Conservation (phyloP, 345 rosid genomes). For the Populus nigra region DNA sequence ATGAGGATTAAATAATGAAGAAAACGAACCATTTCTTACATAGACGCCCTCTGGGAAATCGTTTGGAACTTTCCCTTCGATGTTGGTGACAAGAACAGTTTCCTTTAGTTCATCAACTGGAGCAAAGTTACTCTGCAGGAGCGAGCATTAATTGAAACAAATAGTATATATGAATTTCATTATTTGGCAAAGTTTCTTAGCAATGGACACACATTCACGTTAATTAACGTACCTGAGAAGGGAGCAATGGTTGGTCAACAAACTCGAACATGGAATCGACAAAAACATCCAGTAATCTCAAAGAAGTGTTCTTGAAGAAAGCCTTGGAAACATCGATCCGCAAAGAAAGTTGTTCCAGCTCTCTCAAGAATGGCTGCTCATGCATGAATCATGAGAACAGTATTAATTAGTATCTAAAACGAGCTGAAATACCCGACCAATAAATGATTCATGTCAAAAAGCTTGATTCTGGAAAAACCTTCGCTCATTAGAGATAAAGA, state of each 20-base stretch:
- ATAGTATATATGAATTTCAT: no score
- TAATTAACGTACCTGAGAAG: constrained; percentile 31
- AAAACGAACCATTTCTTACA: constrained; percentile 31
- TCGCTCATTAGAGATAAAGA: neutral
- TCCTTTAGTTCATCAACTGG: constrained; percentile 35
- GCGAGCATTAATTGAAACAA: neutral
- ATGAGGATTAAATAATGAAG: neutral
- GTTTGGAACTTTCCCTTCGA: constrained; percentile 29
- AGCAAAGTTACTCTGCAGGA: constrained; percentile 39
- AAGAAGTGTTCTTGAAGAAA: constrained; percentile 11
- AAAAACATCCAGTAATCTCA: constrained; percentile 28
- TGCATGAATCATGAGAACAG: neutral
- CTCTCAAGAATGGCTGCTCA: constrained; percentile 25
- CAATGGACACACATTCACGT: neutral
- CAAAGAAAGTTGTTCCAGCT: constrained; percentile 17
- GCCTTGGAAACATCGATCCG: constrained; percentile 7
- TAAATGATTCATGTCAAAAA: neutral
- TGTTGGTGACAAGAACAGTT: constrained; percentile 18
- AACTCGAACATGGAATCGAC: constrained; percentile 39
- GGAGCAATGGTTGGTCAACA: constrained; percentile 38
- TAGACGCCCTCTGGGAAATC: constrained; percentile 22
- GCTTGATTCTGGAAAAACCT: neutral
- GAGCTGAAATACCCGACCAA: neutral
- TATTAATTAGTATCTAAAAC: neutral
- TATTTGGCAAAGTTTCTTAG: neutral